Evolutionary conservation across 169 alveolate genomes (phyloP).

Genomic region (Plasmodium billcollinsi): DNA sequence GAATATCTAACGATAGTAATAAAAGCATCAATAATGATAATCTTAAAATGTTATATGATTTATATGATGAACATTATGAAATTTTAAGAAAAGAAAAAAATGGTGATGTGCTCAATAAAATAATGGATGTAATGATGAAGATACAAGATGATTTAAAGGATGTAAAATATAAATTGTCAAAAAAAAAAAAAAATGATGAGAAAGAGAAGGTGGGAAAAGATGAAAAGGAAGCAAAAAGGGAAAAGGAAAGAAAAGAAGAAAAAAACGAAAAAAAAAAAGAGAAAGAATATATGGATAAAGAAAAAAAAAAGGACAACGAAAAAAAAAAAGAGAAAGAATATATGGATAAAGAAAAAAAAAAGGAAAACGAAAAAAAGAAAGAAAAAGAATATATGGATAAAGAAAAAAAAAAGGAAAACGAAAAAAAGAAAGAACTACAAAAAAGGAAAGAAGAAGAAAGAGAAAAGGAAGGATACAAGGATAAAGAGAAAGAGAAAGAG

Average conservation of each 20-base stretch:
- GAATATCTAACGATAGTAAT: background rate
- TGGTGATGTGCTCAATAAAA: conserved; percentile 30
- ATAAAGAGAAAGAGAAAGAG: background rate
- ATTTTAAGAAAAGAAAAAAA: conserved; percentile 23
- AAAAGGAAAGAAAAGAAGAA: background rate
- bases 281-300: background rate
- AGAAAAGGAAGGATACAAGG: background rate
- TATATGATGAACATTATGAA: conserved; percentile 27
- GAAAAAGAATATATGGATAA: background rate
- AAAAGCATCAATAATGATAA: conserved; percentile 4
- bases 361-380: background rate
- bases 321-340: background rate
- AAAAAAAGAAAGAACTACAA: background rate
- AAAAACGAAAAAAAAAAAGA: background rate
- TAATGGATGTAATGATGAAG: conserved; percentile 71
- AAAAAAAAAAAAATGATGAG: conserved; percentile 12
- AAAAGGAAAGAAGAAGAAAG: background rate
- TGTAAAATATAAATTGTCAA: conserved; percentile 34
- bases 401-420: background rate
- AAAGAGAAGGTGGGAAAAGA: background rate
- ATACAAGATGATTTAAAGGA: conserved; percentile 70
- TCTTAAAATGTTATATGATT: background rate
- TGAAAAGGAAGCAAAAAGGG: background rate
- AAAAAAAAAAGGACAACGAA: background rate
- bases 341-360: background rate